Evolutionary conservation across 1,284 basidiomycete species (phyloP).

Genomic region (Melampsora larici-populina): DNA sequence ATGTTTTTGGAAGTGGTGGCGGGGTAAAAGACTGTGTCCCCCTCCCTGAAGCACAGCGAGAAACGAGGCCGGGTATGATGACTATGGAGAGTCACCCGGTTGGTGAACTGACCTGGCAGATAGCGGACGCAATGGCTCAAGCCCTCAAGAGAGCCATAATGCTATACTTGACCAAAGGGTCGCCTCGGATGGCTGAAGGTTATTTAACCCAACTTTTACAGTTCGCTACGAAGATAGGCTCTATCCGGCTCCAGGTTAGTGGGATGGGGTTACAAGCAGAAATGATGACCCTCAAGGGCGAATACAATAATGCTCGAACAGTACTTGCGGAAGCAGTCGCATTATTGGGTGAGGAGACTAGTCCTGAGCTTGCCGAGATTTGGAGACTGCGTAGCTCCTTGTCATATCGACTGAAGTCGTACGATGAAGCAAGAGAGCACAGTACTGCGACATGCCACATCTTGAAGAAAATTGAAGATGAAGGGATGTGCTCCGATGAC

Average conservation of each 20-base stretch:
- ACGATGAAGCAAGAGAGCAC: slow-evolving; percentile 31
- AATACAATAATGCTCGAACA: slow-evolving; percentile 20
- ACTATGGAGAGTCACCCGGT: slow-evolving; percentile 40
- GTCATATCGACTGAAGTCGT: slow-evolving; percentile 23
- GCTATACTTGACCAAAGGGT: slow-evolving; percentile 35
- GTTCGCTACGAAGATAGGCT: slow-evolving; percentile 26
- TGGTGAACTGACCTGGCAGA: slow-evolving; percentile 38
- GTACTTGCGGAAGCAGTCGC: slow-evolving; percentile 13
- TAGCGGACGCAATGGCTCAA: slow-evolving; percentile 26
- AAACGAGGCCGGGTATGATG: slow-evolving; percentile 10
- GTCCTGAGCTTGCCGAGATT: slow-evolving; percentile 25
- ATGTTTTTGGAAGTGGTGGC: slow-evolving; percentile 35
- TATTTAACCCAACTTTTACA: slow-evolving; percentile 33
- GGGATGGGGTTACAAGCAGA: slow-evolving; percentile 17
- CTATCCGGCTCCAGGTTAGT: slow-evolving; percentile 30
- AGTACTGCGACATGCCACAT: slow-evolving; percentile 17
- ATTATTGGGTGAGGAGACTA: slow-evolving; percentile 15
- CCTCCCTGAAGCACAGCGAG: slow-evolving; percentile 33
- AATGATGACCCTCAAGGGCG: slow-evolving; percentile 24
- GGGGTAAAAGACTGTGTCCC: slow-evolving; percentile 34
- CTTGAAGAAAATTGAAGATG: slow-evolving; percentile 6
- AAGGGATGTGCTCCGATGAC: not conserved
- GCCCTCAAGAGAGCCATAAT: slow-evolving; percentile 20
- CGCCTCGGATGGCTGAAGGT: slow-evolving; percentile 41
- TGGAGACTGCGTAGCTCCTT: slow-evolving; percentile 25